These are phyloP conservation scores for Lecanicillium sp. DNA, from an alignment of 2,329 filamentous ascomycete species.

Conservation along the genomic window DNA sequence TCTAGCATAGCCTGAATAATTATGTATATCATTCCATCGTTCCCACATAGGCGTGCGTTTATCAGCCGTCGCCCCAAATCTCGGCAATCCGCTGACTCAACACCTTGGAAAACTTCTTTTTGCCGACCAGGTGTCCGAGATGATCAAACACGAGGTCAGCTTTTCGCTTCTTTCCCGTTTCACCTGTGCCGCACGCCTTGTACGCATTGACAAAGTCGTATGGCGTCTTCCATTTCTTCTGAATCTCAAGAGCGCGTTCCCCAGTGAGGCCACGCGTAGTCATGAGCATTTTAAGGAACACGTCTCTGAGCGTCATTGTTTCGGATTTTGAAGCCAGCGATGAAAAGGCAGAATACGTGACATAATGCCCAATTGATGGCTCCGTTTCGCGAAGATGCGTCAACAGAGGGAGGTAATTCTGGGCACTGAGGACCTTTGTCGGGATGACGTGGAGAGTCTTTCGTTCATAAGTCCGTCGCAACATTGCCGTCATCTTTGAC, in stretches of 20 bases:
- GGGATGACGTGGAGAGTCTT: conserved; percentile 57
- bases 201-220: conserved; percentile 64
- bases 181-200: conserved; percentile 42
- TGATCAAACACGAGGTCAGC: conserved; percentile 51
- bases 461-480: conserved; percentile 57
- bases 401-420: conserved; percentile 59
- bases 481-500: conserved; percentile 59
- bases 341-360: conserved; percentile 65
- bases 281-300: conserved; percentile 83
- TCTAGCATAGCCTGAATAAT: too few species aligned
- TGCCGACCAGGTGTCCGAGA: conserved; percentile 52
- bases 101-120: conserved; percentile 59
- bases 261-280: conserved; percentile 67
- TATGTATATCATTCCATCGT: background rate
- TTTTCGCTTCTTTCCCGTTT: conserved; percentile 46
- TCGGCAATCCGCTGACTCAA: conserved; percentile 65
- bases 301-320: conserved; percentile 62
- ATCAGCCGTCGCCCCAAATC: conserved; percentile 54
- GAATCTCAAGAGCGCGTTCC: conserved; percentile 73
- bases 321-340: conserved; percentile 69
- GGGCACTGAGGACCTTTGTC: conserved; percentile 51
- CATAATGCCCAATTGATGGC: conserved; percentile 44
- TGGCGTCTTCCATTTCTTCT: conserved; percentile 70
- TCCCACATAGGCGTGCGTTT: too few species aligned
- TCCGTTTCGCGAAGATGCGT: conserved; percentile 48